phyloP scores from a whole-genome alignment of 2,329 filamentous ascomycete genomes.

The Ascomycota sp. region DNA sequence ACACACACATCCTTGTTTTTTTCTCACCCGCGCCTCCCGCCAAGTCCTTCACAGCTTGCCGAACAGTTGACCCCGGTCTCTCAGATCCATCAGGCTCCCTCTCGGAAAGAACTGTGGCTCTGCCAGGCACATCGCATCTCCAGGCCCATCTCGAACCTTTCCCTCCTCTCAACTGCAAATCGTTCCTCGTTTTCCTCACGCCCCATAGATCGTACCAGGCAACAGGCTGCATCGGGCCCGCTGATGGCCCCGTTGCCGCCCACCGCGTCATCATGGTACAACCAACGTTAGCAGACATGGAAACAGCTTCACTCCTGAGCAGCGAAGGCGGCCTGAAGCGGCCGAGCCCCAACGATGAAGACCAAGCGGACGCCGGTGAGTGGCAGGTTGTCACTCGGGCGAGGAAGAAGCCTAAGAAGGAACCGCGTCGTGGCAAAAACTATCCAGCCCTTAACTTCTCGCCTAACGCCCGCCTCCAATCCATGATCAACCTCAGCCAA shows the following conservation, averaged over 20 bases:
- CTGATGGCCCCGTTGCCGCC: neutral
- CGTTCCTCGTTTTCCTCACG: too few relatives aligned
- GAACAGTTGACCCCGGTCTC: too few relatives aligned
- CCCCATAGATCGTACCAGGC: too few relatives aligned
- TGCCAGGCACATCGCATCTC: too few relatives aligned
- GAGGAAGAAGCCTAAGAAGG: conserved; percentile 39
- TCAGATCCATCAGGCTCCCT: too few relatives aligned
- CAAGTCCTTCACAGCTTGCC: too few relatives aligned
- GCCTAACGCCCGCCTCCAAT: conserved; percentile 33
- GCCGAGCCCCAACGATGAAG: conserved; percentile 21
- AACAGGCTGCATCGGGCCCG: too few relatives aligned
- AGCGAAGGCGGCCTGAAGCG: conserved; percentile 27
- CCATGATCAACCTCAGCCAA: conserved; percentile 40
- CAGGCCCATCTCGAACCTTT: too few relatives aligned
- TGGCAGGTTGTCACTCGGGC: conserved; percentile 36
- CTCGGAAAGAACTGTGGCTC: too few relatives aligned
- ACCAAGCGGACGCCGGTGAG: conserved; percentile 17
- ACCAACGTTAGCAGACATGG: conserved; percentile 2
- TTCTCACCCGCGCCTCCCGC: too few relatives aligned
- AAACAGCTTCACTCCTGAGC: conserved; percentile 5
- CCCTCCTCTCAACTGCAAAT: too few relatives aligned
- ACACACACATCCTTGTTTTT: too few relatives aligned
- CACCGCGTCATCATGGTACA: conserved; percentile 3
- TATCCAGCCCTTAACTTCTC: conserved; percentile 42
- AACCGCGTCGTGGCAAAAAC: conserved; percentile 31